A percentile compares a stretch with the other conserved stretches of the same genome.
Evolutionary conservation across 148 eudicot genomes (phyloP).

Genomic region (Cornus kousa): DNA sequence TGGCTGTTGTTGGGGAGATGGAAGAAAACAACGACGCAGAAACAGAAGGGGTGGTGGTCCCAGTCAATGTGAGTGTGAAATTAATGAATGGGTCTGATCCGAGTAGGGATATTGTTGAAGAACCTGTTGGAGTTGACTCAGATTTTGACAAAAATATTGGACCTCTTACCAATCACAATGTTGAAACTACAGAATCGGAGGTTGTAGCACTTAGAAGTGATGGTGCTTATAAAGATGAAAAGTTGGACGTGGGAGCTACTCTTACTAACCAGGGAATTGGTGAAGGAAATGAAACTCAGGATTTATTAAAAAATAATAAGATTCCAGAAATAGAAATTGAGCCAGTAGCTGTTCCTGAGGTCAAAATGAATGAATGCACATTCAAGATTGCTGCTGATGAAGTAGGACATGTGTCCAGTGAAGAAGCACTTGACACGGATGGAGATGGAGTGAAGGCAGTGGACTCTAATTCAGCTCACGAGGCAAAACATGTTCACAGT

Average conservation of each 20-base stretch:
- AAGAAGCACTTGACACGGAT: slow-evolving; percentile 3
- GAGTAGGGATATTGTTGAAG: slow-evolving; percentile 14
- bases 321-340: slow-evolving; percentile 10
- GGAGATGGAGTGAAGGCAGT: slow-evolving; percentile 24
- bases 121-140: neutral
- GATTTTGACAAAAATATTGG: neutral
- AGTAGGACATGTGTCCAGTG: slow-evolving; percentile 17
- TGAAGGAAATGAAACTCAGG: neutral
- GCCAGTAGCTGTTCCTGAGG: slow-evolving; percentile 23
- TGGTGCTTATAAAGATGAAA: neutral
- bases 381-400: slow-evolving; percentile 9
- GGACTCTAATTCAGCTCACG: slow-evolving; percentile 2
- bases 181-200: slow-evolving; percentile 11
- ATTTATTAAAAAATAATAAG: slow-evolving; percentile 9
- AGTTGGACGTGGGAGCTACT: neutral
- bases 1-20: slow-evolving; percentile 36
- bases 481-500: slow-evolving; percentile 10
- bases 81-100: slow-evolving; percentile 29
- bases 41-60: slow-evolving; percentile 20
- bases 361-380: slow-evolving; percentile 22
- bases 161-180: neutral
- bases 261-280: neutral
- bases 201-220: neutral
- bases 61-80: slow-evolving; percentile 16
- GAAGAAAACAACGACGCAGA: slow-evolving; percentile 26